phyloP scores from a whole-genome alignment of 306 rosid species.

The cucumber (Cucumis sativus) region Cucumber_9930_V3 NC_026655.2:1887501-1888000 shows the following conservation, averaged over 20 bases:
- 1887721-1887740: background rate
- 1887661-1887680: constrained; percentile 41
- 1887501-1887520: constrained; percentile 45
- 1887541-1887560: constrained; percentile 45
- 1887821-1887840: constrained; percentile 3
- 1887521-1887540: constrained; percentile 28
- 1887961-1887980: constrained; percentile 5
- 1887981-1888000: background rate
- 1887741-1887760: background rate
- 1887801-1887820: background rate
- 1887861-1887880: constrained; percentile 29
- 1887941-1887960: constrained; percentile 3
- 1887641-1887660: constrained; percentile 36
- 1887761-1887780: background rate
- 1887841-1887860: background rate
- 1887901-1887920: constrained; percentile 35
- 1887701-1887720: background rate
- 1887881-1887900: constrained; percentile 22
- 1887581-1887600: constrained; percentile 73
- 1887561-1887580: constrained; percentile 54
- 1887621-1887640: constrained; percentile 46
- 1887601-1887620: constrained; percentile 84
- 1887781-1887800: background rate
- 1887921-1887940: constrained; percentile 40
- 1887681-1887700: constrained; percentile 7